Conservation (phyloP, 306 rosid species). For the Lathyrus sativus region DNA sequence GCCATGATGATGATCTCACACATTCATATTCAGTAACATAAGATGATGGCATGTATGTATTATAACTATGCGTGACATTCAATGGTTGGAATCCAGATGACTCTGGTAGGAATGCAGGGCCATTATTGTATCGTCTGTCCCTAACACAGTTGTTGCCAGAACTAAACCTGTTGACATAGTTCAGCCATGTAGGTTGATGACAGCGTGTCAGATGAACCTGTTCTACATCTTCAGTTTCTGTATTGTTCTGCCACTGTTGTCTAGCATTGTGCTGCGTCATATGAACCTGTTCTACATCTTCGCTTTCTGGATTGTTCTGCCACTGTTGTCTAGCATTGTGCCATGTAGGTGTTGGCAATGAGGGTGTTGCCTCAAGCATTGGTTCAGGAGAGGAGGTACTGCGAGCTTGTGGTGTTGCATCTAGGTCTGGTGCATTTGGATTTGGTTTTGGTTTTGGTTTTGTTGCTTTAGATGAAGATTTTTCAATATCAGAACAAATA, state of each 20-base stretch:
- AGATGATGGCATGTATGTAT: conserved; percentile 62
- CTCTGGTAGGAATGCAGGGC: conserved; percentile 43
- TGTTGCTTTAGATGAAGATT: conserved; percentile 38
- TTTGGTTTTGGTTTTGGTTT: conserved; percentile 32
- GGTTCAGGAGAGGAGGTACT: conserved; percentile 30
- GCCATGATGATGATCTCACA: conserved; percentile 53
- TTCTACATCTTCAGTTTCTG: conserved; percentile 42
- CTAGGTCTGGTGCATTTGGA: conserved; percentile 18
- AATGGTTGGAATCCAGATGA: conserved; percentile 29
- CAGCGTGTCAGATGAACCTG: conserved; percentile 53
- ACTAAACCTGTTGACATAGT: conserved; percentile 45
- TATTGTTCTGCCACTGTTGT: conserved; percentile 39
- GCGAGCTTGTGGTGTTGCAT: conserved; percentile 6
- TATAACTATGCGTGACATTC: conserved; percentile 66
- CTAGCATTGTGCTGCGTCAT: conserved; percentile 16
- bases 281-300: conserved; percentile 51
- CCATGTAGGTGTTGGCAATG: conserved; percentile 40
- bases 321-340: conserved; percentile 38
- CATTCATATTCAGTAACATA: conserved; percentile 66
- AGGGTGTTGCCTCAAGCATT: conserved; percentile 19
- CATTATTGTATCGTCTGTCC: conserved; percentile 40
- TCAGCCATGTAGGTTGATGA: conserved; percentile 37
- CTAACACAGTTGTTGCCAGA: conserved; percentile 39
- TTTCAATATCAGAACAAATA: conserved; percentile 55
- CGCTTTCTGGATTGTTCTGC: conserved; percentile 37